A percentile compares a stretch with the other conserved stretches of the same genome.
Evolutionary conservation across 352 stramenopile genomes (phyloP).

Genomic region (Globisporangium orthogonon): DNA sequence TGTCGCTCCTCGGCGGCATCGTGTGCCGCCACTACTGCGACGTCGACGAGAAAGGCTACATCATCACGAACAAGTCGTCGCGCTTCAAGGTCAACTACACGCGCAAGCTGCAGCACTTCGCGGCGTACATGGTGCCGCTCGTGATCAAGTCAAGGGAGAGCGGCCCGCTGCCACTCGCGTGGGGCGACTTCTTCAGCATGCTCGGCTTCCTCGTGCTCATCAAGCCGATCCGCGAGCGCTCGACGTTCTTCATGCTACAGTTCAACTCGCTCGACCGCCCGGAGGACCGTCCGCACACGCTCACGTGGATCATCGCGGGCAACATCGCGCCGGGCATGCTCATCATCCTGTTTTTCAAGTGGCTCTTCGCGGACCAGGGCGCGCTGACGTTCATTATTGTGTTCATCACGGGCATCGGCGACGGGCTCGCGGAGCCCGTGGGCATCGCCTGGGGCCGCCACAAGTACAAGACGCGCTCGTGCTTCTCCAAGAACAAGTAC

Average conservation of each 20-base stretch:
- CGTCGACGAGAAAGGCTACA: slow-evolving; percentile 77
- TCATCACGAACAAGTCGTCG: slow-evolving; percentile 82
- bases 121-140: slow-evolving; percentile 76
- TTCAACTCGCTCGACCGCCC: slow-evolving; percentile 85
- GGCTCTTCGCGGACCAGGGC: slow-evolving; percentile 57
- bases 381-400: slow-evolving; percentile 69
- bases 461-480: slow-evolving; percentile 83
- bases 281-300: slow-evolving; percentile 77
- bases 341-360: slow-evolving; percentile 84
- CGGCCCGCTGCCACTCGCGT: slow-evolving; percentile 58
- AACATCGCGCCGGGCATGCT: slow-evolving; percentile 59
- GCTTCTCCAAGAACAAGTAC: slow-evolving; percentile 82
- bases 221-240: slow-evolving; percentile 75
- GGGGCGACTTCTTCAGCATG: slow-evolving; percentile 81
- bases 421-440: slow-evolving; percentile 70
- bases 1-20: slow-evolving; percentile 61
- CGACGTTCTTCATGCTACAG: slow-evolving; percentile 85
- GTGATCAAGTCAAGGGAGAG: slow-evolving; percentile 61
- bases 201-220: slow-evolving; percentile 80
- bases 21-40: slow-evolving; percentile 73
- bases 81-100: slow-evolving; percentile 89
- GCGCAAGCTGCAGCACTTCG: slow-evolving; percentile 79
- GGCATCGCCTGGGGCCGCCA: slow-evolving; percentile 76
- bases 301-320: slow-evolving; percentile 82
- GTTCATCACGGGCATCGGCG: slow-evolving; percentile 78